Percentiles rank a stretch among this genome's conserved stretches.
Conservation (phyloP, 2,329 filamentous ascomycete genomes). For the Lanzia echinophila region DNA sequence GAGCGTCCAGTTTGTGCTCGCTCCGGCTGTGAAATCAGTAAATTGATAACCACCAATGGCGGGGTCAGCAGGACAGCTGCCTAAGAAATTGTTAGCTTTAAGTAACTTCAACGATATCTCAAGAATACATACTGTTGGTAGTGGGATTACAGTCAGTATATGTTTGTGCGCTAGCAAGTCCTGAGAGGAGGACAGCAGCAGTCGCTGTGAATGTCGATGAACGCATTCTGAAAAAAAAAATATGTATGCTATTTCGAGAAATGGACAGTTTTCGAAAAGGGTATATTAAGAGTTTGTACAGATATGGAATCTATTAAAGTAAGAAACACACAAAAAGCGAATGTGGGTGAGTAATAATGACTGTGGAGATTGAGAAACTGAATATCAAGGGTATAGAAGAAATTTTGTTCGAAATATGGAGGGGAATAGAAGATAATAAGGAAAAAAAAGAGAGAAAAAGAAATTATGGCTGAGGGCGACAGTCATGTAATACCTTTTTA, state of each 20-base stretch:
- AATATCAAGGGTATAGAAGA: background rate
- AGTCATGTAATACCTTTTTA: background rate
- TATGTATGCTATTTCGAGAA: background rate
- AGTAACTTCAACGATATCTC: background rate
- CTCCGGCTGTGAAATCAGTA: conserved; percentile 39
- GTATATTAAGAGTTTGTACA: background rate
- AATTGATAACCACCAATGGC: conserved; percentile 35
- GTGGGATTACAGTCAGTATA: conserved; percentile 11
- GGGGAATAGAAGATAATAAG: background rate
- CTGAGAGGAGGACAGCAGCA: conserved; percentile 7
- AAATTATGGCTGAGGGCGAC: background rate
- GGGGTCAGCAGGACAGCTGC: conserved; percentile 36
- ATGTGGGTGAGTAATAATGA: background rate
- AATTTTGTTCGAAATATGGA: background rate
- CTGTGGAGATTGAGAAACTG: background rate
- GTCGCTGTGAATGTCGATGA: conserved; percentile 17
- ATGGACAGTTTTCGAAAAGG: background rate
- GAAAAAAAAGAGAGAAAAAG: no score
- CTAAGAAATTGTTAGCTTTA: conserved; percentile 19
- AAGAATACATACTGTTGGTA: conserved; percentile 6
- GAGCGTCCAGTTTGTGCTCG: conserved; percentile 47
- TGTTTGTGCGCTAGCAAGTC: conserved; percentile 11
- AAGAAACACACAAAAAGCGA: background rate
- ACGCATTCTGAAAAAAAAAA: conserved; percentile 24
- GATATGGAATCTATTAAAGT: background rate